Evolutionary conservation across 495 filamentous ascomycete genomes (phyloP), one percentile per base, ranked within the genome.

Genomic region (Cryomyces minteri): DNA sequence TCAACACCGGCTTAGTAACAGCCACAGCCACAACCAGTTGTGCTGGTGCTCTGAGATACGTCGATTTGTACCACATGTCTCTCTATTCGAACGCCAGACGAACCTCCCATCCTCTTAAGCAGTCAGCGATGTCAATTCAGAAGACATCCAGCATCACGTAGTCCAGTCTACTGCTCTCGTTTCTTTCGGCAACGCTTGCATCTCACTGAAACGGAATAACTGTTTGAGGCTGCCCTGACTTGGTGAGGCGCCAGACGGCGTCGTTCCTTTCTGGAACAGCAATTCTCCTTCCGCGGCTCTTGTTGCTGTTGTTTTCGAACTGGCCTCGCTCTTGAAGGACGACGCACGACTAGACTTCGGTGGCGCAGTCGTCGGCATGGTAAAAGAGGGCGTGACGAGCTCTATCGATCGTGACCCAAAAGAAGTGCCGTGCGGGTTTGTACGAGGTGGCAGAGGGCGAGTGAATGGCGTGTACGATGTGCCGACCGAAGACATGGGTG

Each of bases 401-500:
- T 60, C 54, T 28, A 58, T 55, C n/a, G 57, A 56, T 18, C 42
- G 47, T 4, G 52, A 47, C 5, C 48, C 47, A 46, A 54, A 55
- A 32, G 49, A 53, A 38, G 43, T 50, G 39, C 50, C 46, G 14
- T 58, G 50, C 11, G 58, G 59, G 48, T 59, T 59, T 18, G 39
- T 53, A 30, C 60, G 45, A 4, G 57, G 54, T 10, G 57, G 57
- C 1, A 56, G 44, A 4, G 57, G 56, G 32, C 58, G 39, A 4
- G 43, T 48, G 14, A 51, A 52, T n/a, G 51, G 50, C 0, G 50
- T 52, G 40, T 47, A 53, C 18, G 47, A 54, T 42, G 45, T 58
- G 45, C 53, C 56, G n/a, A 52, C 37, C 3, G 59, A 60, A 4
- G 61, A 62, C 34, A 54, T 50, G 11, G 61, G 57, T 5, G 59